These are phyloP conservation scores for Kalmanozyma brasiliensis DNA, from an alignment of 1,284 basidiomycete genomes.

Conservation along the genomic window DNA sequence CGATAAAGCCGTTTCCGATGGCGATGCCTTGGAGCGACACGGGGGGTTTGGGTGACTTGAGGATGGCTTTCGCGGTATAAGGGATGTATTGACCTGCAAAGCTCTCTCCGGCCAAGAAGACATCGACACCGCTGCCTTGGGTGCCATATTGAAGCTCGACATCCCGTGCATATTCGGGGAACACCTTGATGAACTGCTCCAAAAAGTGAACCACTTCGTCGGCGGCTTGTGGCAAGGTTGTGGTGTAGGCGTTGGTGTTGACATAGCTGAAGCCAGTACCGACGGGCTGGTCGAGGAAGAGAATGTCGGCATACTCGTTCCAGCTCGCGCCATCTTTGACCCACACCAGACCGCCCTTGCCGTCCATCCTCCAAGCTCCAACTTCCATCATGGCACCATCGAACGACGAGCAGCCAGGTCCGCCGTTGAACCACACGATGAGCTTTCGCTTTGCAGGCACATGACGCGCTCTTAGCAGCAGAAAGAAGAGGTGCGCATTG, in stretches of 20 bases:
- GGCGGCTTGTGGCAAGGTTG: conserved; percentile 76
- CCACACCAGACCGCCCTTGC: conserved; percentile 80
- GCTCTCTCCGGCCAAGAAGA: conserved; percentile 23
- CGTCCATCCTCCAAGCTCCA: conserved; percentile 83
- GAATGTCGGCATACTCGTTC: conserved; percentile 98
- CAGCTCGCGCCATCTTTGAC: conserved; percentile 82
- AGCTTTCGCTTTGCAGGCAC: conserved; percentile 86
- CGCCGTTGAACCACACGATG: conserved; percentile 97
- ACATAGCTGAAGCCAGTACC: conserved; percentile 94
- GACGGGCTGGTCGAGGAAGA: conserved; percentile 96
- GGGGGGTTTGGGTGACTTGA: conserved; percentile 75
- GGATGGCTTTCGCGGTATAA: conserved; percentile 78
- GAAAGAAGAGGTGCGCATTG: conserved; percentile 85
- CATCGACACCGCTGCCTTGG: conserved; percentile 79
- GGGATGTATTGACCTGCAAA: conserved; percentile 60
- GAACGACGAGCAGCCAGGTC: conserved; percentile 95
- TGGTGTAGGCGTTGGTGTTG: conserved; percentile 84
- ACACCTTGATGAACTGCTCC: conserved; percentile 85
- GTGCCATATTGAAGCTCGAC: conserved; percentile 43
- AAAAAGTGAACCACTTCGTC: conserved; percentile 85
- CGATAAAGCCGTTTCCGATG: conserved; percentile 98
- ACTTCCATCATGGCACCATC: conserved; percentile 98
- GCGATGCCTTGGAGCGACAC: conserved; percentile 79
- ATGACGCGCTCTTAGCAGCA: conserved; percentile 87
- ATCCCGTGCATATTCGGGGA: conserved; percentile 79